Percentiles rank a stretch among this genome's conserved stretches.
Evolutionary conservation across 306 rosid genomes (phyloP).

Genomic region (Cicer judaicum): DNA sequence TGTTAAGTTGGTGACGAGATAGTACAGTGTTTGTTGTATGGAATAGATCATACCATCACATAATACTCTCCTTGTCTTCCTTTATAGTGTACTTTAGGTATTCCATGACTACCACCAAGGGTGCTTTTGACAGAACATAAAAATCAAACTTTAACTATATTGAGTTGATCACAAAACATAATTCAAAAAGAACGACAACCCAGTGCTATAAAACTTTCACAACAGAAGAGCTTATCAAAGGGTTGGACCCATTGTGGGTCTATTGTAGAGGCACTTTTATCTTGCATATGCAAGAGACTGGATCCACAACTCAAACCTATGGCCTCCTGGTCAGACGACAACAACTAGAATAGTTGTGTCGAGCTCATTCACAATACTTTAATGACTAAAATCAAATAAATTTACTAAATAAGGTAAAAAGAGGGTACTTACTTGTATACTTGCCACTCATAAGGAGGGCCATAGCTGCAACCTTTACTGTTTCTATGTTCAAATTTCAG

Average conservation of each 20-base stretch:
- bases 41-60: slow-evolving; percentile 75
- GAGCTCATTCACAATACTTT: slow-evolving; percentile 8
- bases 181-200: not conserved
- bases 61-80: slow-evolving; percentile 97
- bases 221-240: not conserved
- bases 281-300: slow-evolving; percentile 9
- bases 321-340: slow-evolving; percentile 11
- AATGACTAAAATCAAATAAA: not conserved
- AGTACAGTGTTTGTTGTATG: slow-evolving; percentile 2
- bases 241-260: slow-evolving; percentile 18
- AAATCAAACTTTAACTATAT: slow-evolving; percentile 20
- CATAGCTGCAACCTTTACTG: slow-evolving; percentile 97
- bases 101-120: slow-evolving; percentile 99
- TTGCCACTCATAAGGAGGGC: slow-evolving; percentile 99
- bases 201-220: not conserved
- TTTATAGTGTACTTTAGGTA: slow-evolving; percentile 93
- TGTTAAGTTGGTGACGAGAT: slow-evolving; percentile 18
- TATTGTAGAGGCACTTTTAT: not conserved
- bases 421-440: slow-evolving; percentile 80
- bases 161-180: not conserved
- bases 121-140: slow-evolving; percentile 60
- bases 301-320: not conserved
- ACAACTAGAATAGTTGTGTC: slow-evolving; percentile 16
- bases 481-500: slow-evolving; percentile 95
- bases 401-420: not conserved